Evolutionary conservation across 352 stramenopile species (phyloP), one percentile per base, ranked within the genome.

Genomic region (Thalassiosira ordinaria): DNA sequence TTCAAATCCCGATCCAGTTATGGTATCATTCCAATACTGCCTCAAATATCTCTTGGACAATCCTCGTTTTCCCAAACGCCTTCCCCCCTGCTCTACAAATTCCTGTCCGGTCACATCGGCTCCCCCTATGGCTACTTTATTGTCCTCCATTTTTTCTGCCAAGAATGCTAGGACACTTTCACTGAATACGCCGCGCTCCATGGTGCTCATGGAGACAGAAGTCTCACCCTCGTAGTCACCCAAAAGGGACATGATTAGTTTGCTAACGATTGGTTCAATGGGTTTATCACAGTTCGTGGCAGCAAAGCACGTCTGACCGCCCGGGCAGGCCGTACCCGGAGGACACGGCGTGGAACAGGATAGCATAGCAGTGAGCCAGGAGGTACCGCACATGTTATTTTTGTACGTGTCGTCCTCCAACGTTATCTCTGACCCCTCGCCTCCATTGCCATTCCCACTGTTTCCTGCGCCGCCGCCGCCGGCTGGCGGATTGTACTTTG

Each of bases 271-370:
- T 6, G 60, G 60, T 57, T 39, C 20, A 6, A 68, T 18, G 1
- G 60, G 39, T 57, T 26, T 68, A 44, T 68, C 60, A 24, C 60
- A 68, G 29, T 57, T 57, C 5, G 60, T 68, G 41, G 60, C 60
- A 4, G 60, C 39, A 46, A 68, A 68, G 41, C 60, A 68, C 0
- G 1, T 27, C 27, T 68, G 60, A 26, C 60, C 60, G 16, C 18
- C 6, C 1, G 37, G 20, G 60, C 60, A 68, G n/a, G 26, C 27
- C 1, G 41, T 68, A 1, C 39, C 41, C 8, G 33, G 24, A 11
- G 57, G 35, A 18, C 60, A 68, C 11, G 60, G 60, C 6, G 3
- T 39, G 14, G 39, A 56, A 20, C 39, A 68, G 20, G 44, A 46
- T 2, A 56, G 35, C 56, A 65, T 65, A 16, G 56, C 56, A 5